Conservation (phyloP, 1,284 basidiomycete genomes). For the Psilocybe mexicana region DNA sequence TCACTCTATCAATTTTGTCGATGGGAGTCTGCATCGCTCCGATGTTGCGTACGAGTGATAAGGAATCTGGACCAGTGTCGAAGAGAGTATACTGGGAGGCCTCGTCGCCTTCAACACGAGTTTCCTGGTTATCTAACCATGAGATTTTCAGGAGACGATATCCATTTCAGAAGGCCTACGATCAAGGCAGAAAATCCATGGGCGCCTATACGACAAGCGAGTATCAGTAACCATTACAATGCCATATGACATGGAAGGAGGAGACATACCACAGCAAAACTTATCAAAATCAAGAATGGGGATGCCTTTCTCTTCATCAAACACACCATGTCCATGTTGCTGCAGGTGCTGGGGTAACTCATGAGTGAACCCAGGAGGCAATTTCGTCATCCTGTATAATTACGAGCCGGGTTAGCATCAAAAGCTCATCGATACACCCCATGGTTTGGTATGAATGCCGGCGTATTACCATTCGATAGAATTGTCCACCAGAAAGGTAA, state of each 20-base stretch:
- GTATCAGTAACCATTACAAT: background rate
- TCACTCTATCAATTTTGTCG: slow-evolving; percentile 57
- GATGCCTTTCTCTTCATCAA: slow-evolving; percentile 58
- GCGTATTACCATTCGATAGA: slow-evolving; percentile 66
- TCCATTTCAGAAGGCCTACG: slow-evolving; percentile 40
- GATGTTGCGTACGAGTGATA: slow-evolving; percentile 70
- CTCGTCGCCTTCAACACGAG: slow-evolving; percentile 43
- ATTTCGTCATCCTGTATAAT: slow-evolving; percentile 63
- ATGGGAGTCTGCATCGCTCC: slow-evolving; percentile 58
- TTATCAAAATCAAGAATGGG: slow-evolving; percentile 73
- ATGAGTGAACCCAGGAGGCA: slow-evolving; percentile 76
- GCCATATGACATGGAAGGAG: background rate
- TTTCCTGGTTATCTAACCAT: slow-evolving; percentile 49
- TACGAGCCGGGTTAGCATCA: no score
- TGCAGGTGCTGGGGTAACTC: slow-evolving; percentile 67
- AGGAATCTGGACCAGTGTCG: slow-evolving; percentile 79
- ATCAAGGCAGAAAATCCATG: slow-evolving; percentile 82
- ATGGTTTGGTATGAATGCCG: slow-evolving; percentile 5
- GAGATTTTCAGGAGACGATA: background rate
- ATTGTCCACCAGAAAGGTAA: slow-evolving; percentile 78
- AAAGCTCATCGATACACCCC: background rate
- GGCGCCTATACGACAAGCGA: slow-evolving; percentile 49
- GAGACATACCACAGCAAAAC: slow-evolving; percentile 70
- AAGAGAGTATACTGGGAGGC: slow-evolving; percentile 61
- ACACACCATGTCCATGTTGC: slow-evolving; percentile 42